A percentile compares a stretch with the other conserved stretches of the same genome.
Conservation (phyloP, 345 rosid genomes). For the Streptanthus diversifolius region DNA sequence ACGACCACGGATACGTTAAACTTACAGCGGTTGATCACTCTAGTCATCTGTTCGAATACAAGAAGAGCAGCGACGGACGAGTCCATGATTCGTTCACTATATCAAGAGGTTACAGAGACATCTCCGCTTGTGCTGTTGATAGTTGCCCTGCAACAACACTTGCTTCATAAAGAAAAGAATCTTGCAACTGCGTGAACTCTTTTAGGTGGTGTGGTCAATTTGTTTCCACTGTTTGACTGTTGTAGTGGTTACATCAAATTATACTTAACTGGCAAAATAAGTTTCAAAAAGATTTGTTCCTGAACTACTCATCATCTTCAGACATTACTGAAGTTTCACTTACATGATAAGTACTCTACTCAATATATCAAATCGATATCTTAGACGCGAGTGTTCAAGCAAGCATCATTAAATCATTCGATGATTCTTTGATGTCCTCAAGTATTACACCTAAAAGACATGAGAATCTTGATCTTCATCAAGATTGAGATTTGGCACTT, state of each 20-base stretch:
- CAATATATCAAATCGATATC: not conserved
- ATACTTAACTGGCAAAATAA: not conserved
- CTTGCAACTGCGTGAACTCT: not conserved
- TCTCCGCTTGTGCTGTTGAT: conserved; percentile 52
- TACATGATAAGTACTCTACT: not conserved
- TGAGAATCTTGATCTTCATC: conserved; percentile 25
- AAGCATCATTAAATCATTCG: conserved; percentile 15
- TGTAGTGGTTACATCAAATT: not conserved
- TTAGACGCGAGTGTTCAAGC: not conserved
- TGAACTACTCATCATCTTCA: not conserved
- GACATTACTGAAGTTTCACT: not conserved
- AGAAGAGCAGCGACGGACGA: conserved; percentile 67
- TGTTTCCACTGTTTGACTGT: not conserved
- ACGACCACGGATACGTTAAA: conserved; percentile 50
- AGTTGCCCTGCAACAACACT: conserved; percentile 57
- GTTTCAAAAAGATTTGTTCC: not conserved
- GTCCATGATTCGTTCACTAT: conserved; percentile 60
- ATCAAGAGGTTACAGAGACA: conserved; percentile 50
- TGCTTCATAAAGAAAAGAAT: conserved; percentile 38
- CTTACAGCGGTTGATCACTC: conserved; percentile 59
- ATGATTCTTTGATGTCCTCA: conserved; percentile 25
- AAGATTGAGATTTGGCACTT: conserved; percentile 28
- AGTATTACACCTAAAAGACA: conserved; percentile 15
- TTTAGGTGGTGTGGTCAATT: not conserved
- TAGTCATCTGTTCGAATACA: conserved; percentile 56